Evolutionary conservation across 768 basidiomycete species (phyloP), one percentile per base, ranked within the genome.

Genomic region (button mushroom (Agaricus bisporus)): DNA sequence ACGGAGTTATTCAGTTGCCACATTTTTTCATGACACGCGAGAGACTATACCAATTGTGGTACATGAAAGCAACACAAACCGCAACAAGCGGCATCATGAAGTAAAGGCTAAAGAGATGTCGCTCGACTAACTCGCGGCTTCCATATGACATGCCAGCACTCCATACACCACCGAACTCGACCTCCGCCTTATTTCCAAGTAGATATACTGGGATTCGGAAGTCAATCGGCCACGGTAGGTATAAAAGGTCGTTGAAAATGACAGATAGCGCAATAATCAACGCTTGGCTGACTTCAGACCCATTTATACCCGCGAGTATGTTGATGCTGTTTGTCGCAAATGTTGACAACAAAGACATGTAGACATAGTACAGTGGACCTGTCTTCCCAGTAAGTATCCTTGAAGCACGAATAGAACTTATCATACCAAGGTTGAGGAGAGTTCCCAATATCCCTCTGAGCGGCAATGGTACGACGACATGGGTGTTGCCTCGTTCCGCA

Each of bases 261-360:
- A 99, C 86, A 0, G 93, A 97, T 9, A 91, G 57, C 3, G 91
- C 89, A 58, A 99, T 98, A 56, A 98, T 82, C 43, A 97, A 73
- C 0, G 95, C 90, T 70, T 99, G 97, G 56, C 85, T 81, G 58
- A 90, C 92, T 76, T 99, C 97, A 4, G 95, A 85, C 10, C 95
- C 97, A 65, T 99, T 98, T 59, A 98, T 89, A 8, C 95, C 97
- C 10, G 97, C 97, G 15, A 98, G 84, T 60, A 99, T 98, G 69
- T 99, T 99, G 77, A 98, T 97, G 66, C 89, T 89, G 70, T 99
- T 99, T 15, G 95, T 98, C 51, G 91, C 83, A 68, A 98, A 99
- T 0, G 94, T 98, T 29, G 95, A 98, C 15, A 99, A 75, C 28
- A 98, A 70, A 4, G 92, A 83, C 91, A 99, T 98, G 73, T 98